Evolutionary conservation across 139 green algal species (phyloP), one percentile per base, ranked within the genome.

Genomic region (Pedinophyceae sp.): DNA sequence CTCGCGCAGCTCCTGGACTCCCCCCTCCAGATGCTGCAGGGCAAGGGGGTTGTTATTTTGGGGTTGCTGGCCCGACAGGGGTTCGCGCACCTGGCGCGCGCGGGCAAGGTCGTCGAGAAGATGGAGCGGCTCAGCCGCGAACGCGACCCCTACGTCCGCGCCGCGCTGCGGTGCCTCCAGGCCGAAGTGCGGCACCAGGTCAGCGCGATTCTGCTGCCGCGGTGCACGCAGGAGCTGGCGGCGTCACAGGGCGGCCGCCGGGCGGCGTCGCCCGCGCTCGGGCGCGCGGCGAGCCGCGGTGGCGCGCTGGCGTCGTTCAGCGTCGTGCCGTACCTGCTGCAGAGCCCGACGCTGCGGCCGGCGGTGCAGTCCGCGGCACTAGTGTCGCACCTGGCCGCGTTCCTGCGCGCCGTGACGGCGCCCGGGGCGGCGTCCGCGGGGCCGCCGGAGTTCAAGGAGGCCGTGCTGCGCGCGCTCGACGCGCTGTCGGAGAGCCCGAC

Each of bases 401-500:
- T 67, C 54, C 49, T 84, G 13, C 53, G 10, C 10, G 34, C 60
- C 2, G 20, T 56, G 24, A 61, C 66, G 19, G 30, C 60, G 27
- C 45, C 52, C 57, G 38, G n/a, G 27, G 54, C n/a, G 52, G 17
- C 41, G 39, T 63, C 40, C 40, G 18, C 27, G 5, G 54, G 56
- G 45, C 4, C 68, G 22, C 34, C 48, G 0, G 72, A 89, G 49
- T 81, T 85, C 51, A 77, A 72, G 39, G 52, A 47, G 17, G 72
- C 67, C 15, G 45, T 92, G n/a, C 64, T 86, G 60, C 60, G 73
- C 20, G 64, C 82, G 34, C 49, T 92, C 15, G 85, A 93, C 59
- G 74, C 71, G 4, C 50, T 90, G 20, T 75, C 41, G 28, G 58
- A 68, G 56, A 71, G 84, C 25, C 45, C 63, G 15, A 69, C 83